Conservation (phyloP, 192 early-diverging fungal species). For the Cladochytrium replicatum region DNA sequence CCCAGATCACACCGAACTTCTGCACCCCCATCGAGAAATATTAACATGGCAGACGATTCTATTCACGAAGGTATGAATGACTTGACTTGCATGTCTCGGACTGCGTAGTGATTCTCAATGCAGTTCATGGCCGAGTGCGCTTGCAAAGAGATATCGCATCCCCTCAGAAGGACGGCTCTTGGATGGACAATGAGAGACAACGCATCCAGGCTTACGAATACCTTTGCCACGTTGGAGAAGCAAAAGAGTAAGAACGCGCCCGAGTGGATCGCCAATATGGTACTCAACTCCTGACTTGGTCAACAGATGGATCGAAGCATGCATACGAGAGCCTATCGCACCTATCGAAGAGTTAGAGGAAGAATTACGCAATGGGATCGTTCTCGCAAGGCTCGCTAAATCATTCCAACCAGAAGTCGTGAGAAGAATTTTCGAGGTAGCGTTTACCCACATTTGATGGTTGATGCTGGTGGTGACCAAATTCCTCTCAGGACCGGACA, state of each 20-base stretch:
- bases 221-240: slow-evolving; percentile 96
- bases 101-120: too few species aligned
- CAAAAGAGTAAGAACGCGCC: slow-evolving; percentile 84
- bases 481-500: slow-evolving; percentile 39
- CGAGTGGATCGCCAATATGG: slow-evolving; percentile 1
- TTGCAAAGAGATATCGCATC: too few species aligned
- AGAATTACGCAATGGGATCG: slow-evolving; percentile 85
- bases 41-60: too few species aligned
- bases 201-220: slow-evolving; percentile 98
- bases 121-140: too few species aligned
- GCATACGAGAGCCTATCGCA: slow-evolving; percentile 72
- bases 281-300: slow-evolving; percentile 6
- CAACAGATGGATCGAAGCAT: slow-evolving; percentile 90
- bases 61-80: too few species aligned
- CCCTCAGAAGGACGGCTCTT: slow-evolving; percentile 47
- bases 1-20: too few species aligned
- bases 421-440: slow-evolving; percentile 70
- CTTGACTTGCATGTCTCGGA: too few species aligned
- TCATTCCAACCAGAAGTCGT: slow-evolving; percentile 76
- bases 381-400: slow-evolving; percentile 78
- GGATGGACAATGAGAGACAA: slow-evolving; percentile 84
- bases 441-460: not conserved
- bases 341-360: slow-evolving; percentile 75
- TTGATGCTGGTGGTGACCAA: not conserved
- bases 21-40: too few species aligned